Evolutionary conservation across 2,329 filamentous ascomycete species (phyloP).

Genomic region (Pseudogymnoascus sp.): DNA sequence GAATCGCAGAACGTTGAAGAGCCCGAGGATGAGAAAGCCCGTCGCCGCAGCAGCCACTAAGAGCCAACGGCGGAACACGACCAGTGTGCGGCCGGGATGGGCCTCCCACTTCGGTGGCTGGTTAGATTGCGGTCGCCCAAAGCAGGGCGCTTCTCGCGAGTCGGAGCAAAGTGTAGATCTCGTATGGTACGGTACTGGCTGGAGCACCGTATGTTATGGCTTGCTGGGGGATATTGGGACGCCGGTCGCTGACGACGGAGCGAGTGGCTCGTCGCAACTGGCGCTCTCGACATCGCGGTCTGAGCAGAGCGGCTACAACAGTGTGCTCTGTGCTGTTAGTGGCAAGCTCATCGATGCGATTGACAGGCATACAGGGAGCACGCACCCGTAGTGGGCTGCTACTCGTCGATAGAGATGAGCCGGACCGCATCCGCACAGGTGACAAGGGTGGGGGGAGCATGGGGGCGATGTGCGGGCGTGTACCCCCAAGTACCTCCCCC

Average conservation of each 20-base stretch:
- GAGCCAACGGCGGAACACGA: slow-evolving; percentile 4
- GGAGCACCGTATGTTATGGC: background rate
- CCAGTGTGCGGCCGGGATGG: slow-evolving; percentile 1
- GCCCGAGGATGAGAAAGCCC: background rate
- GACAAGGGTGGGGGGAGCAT: slow-evolving; percentile 6
- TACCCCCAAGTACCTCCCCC: background rate
- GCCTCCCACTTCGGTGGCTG: slow-evolving; percentile 5
- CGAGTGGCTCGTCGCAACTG: slow-evolving; percentile 31
- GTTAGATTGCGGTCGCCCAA: background rate
- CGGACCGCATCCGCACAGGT: slow-evolving; percentile 7
- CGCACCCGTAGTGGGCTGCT: background rate
- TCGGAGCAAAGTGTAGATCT: background rate
- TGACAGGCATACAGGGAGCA: slow-evolving; percentile 5
- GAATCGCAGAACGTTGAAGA: slow-evolving; percentile 1
- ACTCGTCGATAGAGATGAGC: slow-evolving; percentile 11
- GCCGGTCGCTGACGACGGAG: slow-evolving; percentile 27
- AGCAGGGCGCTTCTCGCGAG: slow-evolving; percentile 10
- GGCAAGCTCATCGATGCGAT: slow-evolving; percentile 24
- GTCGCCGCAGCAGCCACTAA: slow-evolving; percentile 1
- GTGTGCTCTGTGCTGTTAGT: slow-evolving; percentile 36
- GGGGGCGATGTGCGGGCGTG: background rate
- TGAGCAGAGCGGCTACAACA: slow-evolving; percentile 36
- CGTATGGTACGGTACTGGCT: slow-evolving; percentile 10
- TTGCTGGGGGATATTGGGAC: slow-evolving; percentile 17
- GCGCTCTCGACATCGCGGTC: slow-evolving; percentile 22